Conservation (phyloP, 352 stramenopile species). For the Pythium vanterpoolii region DNA sequence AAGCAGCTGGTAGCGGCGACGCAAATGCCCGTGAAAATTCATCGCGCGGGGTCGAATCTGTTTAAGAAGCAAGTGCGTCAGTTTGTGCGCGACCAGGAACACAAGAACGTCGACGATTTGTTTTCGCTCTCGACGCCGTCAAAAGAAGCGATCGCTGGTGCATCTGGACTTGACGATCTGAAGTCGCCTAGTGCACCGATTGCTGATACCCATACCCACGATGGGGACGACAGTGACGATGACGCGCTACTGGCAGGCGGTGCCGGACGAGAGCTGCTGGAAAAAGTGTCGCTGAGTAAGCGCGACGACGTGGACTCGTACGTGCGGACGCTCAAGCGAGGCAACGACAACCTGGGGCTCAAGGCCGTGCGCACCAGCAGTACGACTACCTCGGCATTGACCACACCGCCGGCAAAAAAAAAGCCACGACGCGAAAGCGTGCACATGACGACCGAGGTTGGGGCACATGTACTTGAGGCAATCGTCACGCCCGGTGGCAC, state of each 20-base stretch:
- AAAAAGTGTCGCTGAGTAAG: conserved; percentile 51
- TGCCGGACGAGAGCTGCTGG: conserved; percentile 34
- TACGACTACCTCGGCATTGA: neutral
- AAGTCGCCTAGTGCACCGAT: conserved; percentile 40
- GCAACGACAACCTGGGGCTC: conserved; percentile 26
- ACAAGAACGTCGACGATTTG: conserved; percentile 70
- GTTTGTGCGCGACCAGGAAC: conserved; percentile 75
- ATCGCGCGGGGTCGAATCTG: conserved; percentile 64
- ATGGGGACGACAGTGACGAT: conserved; percentile 37
- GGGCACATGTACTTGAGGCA: conserved; percentile 43
- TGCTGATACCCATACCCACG: neutral
- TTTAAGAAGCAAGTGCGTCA: conserved; percentile 85
- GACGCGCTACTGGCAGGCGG: conserved; percentile 30
- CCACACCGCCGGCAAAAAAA: conserved; percentile 20
- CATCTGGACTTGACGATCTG: conserved; percentile 41
- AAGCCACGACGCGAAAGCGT: conserved; percentile 33
- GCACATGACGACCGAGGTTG: conserved; percentile 43
- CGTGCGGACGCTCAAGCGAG: conserved; percentile 58
- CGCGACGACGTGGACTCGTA: conserved; percentile 80
- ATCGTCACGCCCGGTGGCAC: conserved; percentile 64
- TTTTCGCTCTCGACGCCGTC: conserved; percentile 54
- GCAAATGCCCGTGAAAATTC: conserved; percentile 41
- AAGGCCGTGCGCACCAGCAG: conserved; percentile 29
- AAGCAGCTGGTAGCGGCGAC: neutral
- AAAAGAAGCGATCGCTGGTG: conserved; percentile 29